Evolutionary conservation across 2,329 filamentous ascomycete species (phyloP).

Genomic region (Alternaria sp.): DNA sequence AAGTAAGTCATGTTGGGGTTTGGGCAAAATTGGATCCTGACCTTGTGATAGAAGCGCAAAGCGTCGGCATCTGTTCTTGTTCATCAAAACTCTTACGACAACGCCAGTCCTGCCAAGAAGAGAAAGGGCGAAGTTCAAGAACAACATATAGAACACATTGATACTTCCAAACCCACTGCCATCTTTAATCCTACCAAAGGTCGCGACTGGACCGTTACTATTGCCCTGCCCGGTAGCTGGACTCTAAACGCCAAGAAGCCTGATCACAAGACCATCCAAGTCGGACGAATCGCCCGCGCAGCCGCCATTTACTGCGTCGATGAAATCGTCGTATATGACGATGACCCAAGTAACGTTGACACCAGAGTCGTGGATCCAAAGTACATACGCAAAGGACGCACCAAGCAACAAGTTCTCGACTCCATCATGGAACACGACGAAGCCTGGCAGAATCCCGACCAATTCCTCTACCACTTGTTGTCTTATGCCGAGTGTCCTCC

Average conservation of each 20-base stretch:
- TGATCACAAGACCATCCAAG: slow-evolving; percentile 77
- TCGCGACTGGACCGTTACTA: slow-evolving; percentile 76
- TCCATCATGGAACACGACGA: slow-evolving; percentile 54
- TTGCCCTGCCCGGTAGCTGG: slow-evolving; percentile 81
- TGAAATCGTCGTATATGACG: slow-evolving; percentile 84
- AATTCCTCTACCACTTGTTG: slow-evolving; percentile 81
- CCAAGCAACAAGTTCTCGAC: slow-evolving; percentile 54
- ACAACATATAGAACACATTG: slow-evolving; percentile 36
- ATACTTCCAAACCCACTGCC: slow-evolving; percentile 74
- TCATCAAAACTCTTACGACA: slow-evolving; percentile 22
- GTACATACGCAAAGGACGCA: slow-evolving; percentile 37
- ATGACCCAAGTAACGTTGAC: slow-evolving; percentile 59
- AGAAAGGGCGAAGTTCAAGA: slow-evolving; percentile 22
- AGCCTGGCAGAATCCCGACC: slow-evolving; percentile 75
- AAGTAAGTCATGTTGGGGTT: slow-evolving; percentile 8
- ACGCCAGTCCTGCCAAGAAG: slow-evolving; percentile 27
- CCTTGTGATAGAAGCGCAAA: slow-evolving; percentile 32
- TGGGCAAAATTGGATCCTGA: neutral
- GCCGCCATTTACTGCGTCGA: slow-evolving; percentile 85
- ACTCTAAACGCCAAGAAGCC: slow-evolving; percentile 70
- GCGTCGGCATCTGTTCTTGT: slow-evolving; percentile 27
- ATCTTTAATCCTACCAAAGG: slow-evolving; percentile 72
- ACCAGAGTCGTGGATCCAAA: slow-evolving; percentile 32
- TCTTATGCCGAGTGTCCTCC: slow-evolving; percentile 86
- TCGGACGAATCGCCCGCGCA: slow-evolving; percentile 80